Conservation (phyloP, 257 asterid species). For the Capsicum rhomboideum region DNA sequence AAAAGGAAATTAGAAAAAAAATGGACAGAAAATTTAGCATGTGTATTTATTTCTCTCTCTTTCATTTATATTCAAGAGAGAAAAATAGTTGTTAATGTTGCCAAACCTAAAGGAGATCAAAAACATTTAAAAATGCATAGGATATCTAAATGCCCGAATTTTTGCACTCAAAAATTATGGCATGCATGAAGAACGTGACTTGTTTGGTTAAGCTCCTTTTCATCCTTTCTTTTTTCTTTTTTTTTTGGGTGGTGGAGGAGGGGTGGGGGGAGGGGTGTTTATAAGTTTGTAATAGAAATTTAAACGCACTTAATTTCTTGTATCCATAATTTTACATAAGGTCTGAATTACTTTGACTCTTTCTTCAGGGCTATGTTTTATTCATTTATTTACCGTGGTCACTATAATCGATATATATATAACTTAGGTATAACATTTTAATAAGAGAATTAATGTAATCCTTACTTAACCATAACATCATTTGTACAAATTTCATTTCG, state of each 20-base stretch:
- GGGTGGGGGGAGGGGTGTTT: not conserved
- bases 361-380: slow-evolving; percentile 1
- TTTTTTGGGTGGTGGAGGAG: too few species aligned
- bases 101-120: not conserved
- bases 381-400: not conserved
- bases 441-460: not conserved
- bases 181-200: not conserved
- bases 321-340: slow-evolving; percentile 1
- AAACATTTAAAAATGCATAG: not conserved
- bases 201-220: not conserved
- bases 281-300: not conserved
- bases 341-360: slow-evolving; percentile 2
- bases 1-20: not conserved
- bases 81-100: not conserved
- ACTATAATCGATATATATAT: not conserved
- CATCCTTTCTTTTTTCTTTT: not conserved
- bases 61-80: not conserved
- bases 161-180: not conserved
- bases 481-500: not conserved
- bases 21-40: not conserved
- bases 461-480: not conserved
- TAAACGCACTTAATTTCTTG: not conserved
- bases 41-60: not conserved
- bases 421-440: not conserved
- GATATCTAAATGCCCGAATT: not conserved